Percentiles rank a stretch among this genome's conserved stretches.
Evolutionary conservation across 2,329 filamentous ascomycete species (phyloP).

Genomic region (Hymenoscyphus occultus): DNA sequence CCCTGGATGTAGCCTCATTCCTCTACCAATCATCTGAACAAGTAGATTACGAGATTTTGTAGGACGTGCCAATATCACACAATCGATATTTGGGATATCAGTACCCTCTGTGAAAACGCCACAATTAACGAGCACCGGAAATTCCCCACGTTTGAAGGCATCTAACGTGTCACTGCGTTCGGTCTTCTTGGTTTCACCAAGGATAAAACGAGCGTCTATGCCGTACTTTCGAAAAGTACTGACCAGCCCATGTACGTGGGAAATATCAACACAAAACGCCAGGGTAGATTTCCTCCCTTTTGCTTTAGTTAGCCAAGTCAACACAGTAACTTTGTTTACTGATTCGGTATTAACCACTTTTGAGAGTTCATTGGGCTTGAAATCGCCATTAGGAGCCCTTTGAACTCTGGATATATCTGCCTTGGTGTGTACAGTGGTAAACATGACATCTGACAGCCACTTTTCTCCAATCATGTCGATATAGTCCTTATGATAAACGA

Average conservation of each 20-base stretch:
- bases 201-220: slow-evolving; percentile 83
- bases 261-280: slow-evolving; percentile 89
- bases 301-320: slow-evolving; percentile 81
- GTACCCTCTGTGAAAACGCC: slow-evolving; percentile 97
- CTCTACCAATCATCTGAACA: slow-evolving; percentile 96
- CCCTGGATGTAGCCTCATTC: slow-evolving; percentile 75
- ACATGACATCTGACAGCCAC: slow-evolving; percentile 88
- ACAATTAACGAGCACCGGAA: slow-evolving; percentile 88
- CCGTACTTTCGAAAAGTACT: slow-evolving; percentile 72
- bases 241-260: slow-evolving; percentile 74
- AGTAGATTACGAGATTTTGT: slow-evolving; percentile 91
- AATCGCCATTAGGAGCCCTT: slow-evolving; percentile 70
- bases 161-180: slow-evolving; percentile 68
- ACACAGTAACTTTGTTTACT: slow-evolving; percentile 80
- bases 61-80: slow-evolving; percentile 80
- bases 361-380: slow-evolving; percentile 74
- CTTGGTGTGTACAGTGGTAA: slow-evolving; percentile 84
- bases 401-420: slow-evolving; percentile 73
- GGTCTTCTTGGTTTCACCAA: slow-evolving; percentile 70
- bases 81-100: slow-evolving; percentile 96
- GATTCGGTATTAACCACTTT: slow-evolving; percentile 75
- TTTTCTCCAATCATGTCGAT: slow-evolving; percentile 82
- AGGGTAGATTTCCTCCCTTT: slow-evolving; percentile 75
- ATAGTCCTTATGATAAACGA: slow-evolving; percentile 90
- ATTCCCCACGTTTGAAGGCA: slow-evolving; percentile 72